phyloP scores from a whole-genome alignment of 257 asterid species.

The Avicennia marina region DNA sequence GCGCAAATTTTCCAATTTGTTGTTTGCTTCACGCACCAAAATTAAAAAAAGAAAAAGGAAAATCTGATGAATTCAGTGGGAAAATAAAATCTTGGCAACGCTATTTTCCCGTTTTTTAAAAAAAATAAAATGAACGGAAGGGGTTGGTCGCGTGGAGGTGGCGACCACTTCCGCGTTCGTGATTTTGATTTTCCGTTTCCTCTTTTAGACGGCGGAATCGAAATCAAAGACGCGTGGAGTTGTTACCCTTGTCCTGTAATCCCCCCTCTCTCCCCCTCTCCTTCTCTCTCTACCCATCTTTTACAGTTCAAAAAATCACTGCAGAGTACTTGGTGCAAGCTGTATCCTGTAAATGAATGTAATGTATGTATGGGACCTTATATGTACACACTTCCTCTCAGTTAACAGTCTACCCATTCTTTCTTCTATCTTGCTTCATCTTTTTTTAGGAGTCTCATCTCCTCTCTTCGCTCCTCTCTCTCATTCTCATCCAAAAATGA shows the following conservation, averaged over 20 bases:
- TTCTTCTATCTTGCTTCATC: too few species aligned
- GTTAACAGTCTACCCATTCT: background rate
- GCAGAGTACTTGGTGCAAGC: constrained; percentile 31
- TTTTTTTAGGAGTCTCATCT: background rate
- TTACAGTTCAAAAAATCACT: constrained; percentile 19
- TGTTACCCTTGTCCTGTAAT: constrained; percentile 19
- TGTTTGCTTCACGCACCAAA: background rate
- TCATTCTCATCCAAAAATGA: constrained; percentile 11
- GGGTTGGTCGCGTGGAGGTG: background rate
- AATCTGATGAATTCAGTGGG: too few species aligned
- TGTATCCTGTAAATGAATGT: constrained; percentile 35
- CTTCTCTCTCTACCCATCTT: constrained; percentile 12
- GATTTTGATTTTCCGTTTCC: constrained; percentile 11
- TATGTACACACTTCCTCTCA: constrained; percentile 18
- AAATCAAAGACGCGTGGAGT: constrained; percentile 43
- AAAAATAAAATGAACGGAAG: background rate
- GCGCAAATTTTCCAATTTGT: background rate
- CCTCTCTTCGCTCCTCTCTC: background rate
- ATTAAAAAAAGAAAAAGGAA: background rate
- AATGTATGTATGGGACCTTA: constrained; percentile 15
- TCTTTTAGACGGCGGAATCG: constrained; percentile 16
- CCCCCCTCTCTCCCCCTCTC: constrained; percentile 12
- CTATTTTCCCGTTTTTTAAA: background rate
- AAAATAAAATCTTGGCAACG: background rate
- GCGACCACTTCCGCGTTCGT: background rate